A percentile compares a stretch with the other conserved stretches of the same genome.
These are phyloP conservation scores for Boechera retrofracta DNA, from an alignment of 345 rosid species.

Conservation along the genomic window DNA sequence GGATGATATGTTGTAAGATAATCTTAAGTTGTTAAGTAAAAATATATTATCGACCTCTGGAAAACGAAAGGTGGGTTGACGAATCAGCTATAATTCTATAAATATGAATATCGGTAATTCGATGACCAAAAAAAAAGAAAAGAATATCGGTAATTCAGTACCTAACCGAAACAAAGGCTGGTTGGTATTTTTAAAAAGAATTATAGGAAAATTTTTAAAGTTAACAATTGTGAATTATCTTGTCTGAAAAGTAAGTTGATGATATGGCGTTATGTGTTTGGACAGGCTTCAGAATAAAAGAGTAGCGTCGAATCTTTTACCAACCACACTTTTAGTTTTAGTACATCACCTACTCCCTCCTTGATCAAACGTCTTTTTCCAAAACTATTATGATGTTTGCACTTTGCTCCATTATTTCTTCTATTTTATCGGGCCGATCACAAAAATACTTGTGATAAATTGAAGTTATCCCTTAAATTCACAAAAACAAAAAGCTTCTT, in stretches of 20 bases:
- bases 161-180: conserved; percentile 16
- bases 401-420: conserved; percentile 18
- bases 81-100: background rate
- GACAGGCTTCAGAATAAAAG: background rate
- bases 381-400: no score
- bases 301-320: conserved; percentile 35
- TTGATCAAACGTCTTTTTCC: conserved; percentile 20
- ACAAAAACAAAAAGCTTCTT: background rate
- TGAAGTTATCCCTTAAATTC: background rate
- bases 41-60: background rate
- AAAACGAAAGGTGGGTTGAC: conserved; percentile 27
- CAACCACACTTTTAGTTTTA: conserved; percentile 19
- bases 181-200: background rate
- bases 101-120: background rate
- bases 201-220: background rate
- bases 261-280: conserved; percentile 27
- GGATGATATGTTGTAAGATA: background rate
- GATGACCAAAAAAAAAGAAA: no score
- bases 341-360: conserved; percentile 27
- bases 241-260: background rate
- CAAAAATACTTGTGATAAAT: no score
- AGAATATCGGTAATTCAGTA: background rate
- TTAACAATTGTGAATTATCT: conserved; percentile 11
- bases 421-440: background rate
- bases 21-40: background rate